These are phyloP conservation scores for Flaveria floridana DNA, from an alignment of 140 eudicot genomes.

Conservation along the genomic window DNA sequence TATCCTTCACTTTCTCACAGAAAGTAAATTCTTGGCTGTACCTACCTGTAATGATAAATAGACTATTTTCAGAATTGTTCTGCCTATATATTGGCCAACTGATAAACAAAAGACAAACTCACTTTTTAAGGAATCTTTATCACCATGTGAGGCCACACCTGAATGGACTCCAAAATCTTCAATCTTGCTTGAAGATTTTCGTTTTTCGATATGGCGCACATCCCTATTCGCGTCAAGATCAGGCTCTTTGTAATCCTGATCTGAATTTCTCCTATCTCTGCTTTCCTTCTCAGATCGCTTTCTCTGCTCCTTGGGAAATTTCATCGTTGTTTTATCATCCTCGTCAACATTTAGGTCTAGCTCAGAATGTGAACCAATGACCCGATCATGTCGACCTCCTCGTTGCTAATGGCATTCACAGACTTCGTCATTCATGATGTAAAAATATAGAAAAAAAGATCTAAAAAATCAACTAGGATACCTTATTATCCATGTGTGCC, in stretches of 20 bases:
- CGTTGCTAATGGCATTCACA: constrained; percentile 53
- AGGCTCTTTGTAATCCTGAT: constrained; percentile 66
- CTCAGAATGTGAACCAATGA: constrained; percentile 52
- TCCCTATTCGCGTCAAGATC: constrained; percentile 64
- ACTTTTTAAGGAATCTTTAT: constrained; percentile 78
- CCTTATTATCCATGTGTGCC: constrained; percentile 78
- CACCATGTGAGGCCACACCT: constrained; percentile 50
- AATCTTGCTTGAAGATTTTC: constrained; percentile 70
- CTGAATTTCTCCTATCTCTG: constrained; percentile 61
- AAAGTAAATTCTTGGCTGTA: constrained; percentile 75
- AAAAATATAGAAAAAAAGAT: not conserved
- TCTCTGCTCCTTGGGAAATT: constrained; percentile 73
- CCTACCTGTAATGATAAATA: constrained; percentile 48
- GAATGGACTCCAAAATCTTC: constrained; percentile 69
- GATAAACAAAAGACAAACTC: constrained; percentile 31
- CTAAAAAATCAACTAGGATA: constrained; percentile 20
- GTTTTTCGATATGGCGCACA: constrained; percentile 51
- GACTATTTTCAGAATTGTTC: not conserved
- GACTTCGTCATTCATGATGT: constrained; percentile 8
- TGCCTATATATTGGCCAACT: not conserved
- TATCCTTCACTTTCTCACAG: constrained; percentile 94
- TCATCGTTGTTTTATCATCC: constrained; percentile 53
- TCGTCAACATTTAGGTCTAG: constrained; percentile 67
- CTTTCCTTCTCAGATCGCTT: constrained; percentile 68
- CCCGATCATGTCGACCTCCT: constrained; percentile 61